Evolutionary conservation across 148 eudicot genomes (phyloP).

Genomic region (Talinum fruticosum): DNA sequence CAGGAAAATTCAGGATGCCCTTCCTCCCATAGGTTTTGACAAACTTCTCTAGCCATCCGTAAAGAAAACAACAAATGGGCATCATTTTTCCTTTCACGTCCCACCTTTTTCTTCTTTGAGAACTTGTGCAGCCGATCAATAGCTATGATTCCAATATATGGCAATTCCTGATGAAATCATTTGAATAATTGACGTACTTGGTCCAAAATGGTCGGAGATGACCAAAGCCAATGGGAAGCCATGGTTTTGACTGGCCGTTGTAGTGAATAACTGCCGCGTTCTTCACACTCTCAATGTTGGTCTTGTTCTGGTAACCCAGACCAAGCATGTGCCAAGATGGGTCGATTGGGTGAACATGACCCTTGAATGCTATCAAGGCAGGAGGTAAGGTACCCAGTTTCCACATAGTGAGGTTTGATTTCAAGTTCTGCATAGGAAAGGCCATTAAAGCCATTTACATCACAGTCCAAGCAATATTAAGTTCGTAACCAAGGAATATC

Average conservation of each 20-base stretch:
- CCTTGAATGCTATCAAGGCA: slow-evolving; percentile 92
- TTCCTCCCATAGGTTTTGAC: neutral
- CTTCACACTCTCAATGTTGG: slow-evolving; percentile 65
- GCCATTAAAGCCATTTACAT: slow-evolving; percentile 9
- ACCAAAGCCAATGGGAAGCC: slow-evolving; percentile 95
- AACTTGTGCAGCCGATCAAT: slow-evolving; percentile 20
- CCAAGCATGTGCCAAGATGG: slow-evolving; percentile 99
- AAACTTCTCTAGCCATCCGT: slow-evolving; percentile 26
- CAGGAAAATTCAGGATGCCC: neutral
- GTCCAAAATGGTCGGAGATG: slow-evolving; percentile 99
- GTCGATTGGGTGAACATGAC: slow-evolving; percentile 82
- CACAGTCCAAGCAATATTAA: neutral
- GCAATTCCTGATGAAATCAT: slow-evolving; percentile 81
- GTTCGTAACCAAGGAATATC: neutral
- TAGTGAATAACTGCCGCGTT: slow-evolving; percentile 97
- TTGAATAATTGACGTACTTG: slow-evolving; percentile 84
- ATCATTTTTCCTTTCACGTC: slow-evolving; percentile 19
- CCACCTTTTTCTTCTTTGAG: slow-evolving; percentile 27
- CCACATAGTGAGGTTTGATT: slow-evolving; percentile 92
- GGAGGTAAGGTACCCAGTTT: slow-evolving; percentile 98
- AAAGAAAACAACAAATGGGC: slow-evolving; percentile 23
- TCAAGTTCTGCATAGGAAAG: slow-evolving; percentile 66
- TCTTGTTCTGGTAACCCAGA: slow-evolving; percentile 87
- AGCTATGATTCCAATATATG: slow-evolving; percentile 80
- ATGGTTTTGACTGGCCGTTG: slow-evolving; percentile 98